Conservation (phyloP, 2,329 filamentous ascomycete species). For the Colletotrichum tofieldiae region DNA sequence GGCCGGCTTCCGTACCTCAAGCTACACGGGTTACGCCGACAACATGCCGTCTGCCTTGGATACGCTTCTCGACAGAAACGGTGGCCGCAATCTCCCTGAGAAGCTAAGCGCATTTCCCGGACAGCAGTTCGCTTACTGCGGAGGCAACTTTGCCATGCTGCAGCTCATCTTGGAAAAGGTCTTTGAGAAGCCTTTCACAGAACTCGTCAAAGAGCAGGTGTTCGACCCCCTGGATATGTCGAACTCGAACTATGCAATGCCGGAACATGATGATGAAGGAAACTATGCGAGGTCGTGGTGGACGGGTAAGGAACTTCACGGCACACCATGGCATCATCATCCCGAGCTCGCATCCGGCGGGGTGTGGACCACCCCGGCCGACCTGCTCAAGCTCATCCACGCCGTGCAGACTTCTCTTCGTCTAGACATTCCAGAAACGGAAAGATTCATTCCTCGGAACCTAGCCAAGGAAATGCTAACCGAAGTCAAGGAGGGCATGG, state of each 20-base stretch:
- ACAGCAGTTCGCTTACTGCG: slow-evolving; percentile 24
- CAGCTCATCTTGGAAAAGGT: slow-evolving; percentile 32
- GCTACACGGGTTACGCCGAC: slow-evolving; percentile 11
- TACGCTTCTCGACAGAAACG: slow-evolving; percentile 39
- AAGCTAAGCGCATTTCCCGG: slow-evolving; percentile 11
- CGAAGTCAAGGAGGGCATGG: slow-evolving; percentile 34
- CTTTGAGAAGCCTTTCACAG: slow-evolving; percentile 8
- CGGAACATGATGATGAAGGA: slow-evolving; percentile 26
- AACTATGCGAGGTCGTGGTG: slow-evolving; percentile 37
- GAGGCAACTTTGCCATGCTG: slow-evolving; percentile 27
- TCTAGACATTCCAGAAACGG: background rate
- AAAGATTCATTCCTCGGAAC: slow-evolving; percentile 36
- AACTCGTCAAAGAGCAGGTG: slow-evolving; percentile 9
- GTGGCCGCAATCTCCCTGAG: slow-evolving; percentile 21
- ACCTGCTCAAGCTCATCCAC: slow-evolving; percentile 43
- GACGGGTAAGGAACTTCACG: slow-evolving; percentile 14
- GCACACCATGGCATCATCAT: slow-evolving; percentile 29
- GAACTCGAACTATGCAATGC: slow-evolving; percentile 17
- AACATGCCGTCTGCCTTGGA: slow-evolving; percentile 26
- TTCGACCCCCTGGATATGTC: slow-evolving; percentile 23
- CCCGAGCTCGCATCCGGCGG: slow-evolving; percentile 28
- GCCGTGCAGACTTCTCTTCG: slow-evolving; percentile 45
- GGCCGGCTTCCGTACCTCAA: slow-evolving; percentile 16
- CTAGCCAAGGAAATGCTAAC: slow-evolving; percentile 45
- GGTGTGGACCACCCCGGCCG: slow-evolving; percentile 46